Percentiles rank a stretch among this genome's conserved stretches.
Evolutionary conservation across 2,329 filamentous ascomycete species (phyloP).

Genomic region (Claviceps maximensis): DNA sequence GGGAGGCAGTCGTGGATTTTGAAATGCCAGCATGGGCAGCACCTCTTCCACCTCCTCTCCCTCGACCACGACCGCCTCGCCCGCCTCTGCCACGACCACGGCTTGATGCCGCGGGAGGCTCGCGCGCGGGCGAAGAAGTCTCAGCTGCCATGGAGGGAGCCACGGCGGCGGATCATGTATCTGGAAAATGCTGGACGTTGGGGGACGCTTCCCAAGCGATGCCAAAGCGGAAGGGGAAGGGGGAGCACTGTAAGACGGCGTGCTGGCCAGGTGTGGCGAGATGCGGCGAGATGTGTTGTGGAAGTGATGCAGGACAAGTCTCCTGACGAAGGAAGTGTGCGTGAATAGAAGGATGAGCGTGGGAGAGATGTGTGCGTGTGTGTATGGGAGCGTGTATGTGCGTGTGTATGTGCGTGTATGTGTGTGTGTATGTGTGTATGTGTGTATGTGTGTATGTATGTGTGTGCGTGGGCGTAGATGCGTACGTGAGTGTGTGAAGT

Average conservation of each 20-base stretch:
- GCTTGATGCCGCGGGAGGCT: slow-evolving; percentile 15
- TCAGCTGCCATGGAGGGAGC: slow-evolving; percentile 22
- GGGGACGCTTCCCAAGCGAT: neutral
- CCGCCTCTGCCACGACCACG: slow-evolving; percentile 22
- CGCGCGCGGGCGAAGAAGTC: slow-evolving; percentile 24
- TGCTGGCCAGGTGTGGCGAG: neutral
- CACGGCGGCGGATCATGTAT: slow-evolving; percentile 20
- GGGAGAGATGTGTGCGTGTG: too few species aligned
- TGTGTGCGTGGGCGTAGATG: too few species aligned
- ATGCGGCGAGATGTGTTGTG: neutral
- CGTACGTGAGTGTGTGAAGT: too few species aligned
- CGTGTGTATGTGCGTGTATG: neutral
- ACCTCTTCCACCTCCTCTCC: slow-evolving; percentile 16
- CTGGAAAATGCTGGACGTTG: neutral
- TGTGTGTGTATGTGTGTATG: too few species aligned
- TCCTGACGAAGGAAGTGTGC: neutral
- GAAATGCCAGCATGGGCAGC: slow-evolving; percentile 17
- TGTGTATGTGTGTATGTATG: too few species aligned
- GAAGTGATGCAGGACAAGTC: neutral
- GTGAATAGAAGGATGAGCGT: neutral
- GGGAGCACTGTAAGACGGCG: neutral
- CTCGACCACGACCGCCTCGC: slow-evolving; percentile 8
- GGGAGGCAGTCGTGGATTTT: slow-evolving; percentile 23
- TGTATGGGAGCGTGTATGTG: neutral
- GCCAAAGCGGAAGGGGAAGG: neutral